Evolutionary conservation across 1,284 basidiomycete species (phyloP).

Genomic region (Acaromyces ingoldii): DNA sequence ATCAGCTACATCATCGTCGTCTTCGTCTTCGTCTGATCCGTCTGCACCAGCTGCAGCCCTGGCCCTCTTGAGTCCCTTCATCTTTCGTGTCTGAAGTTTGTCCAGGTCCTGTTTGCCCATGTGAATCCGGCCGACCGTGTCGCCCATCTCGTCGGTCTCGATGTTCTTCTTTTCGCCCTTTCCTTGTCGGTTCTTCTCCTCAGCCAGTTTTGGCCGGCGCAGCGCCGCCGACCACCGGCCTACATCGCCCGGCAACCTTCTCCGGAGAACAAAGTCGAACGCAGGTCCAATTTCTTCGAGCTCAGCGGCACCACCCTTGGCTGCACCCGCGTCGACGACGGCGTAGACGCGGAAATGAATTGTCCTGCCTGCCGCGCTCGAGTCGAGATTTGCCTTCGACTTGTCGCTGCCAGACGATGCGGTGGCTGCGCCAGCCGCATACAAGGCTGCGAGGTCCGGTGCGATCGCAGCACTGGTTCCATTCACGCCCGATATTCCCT

Average conservation of each 20-base stretch:
- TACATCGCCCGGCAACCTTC: slow-evolving; percentile 68
- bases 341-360: slow-evolving; percentile 88
- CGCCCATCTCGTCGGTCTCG: slow-evolving; percentile 97
- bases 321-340: slow-evolving; percentile 60
- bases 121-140: slow-evolving; percentile 84
- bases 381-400: slow-evolving; percentile 54
- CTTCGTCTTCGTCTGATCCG: neutral
- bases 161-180: slow-evolving; percentile 78
- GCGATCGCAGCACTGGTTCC: neutral
- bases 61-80: slow-evolving; percentile 74
- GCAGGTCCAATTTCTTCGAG: slow-evolving; percentile 86
- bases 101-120: slow-evolving; percentile 81
- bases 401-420: slow-evolving; percentile 21
- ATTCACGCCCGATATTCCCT: slow-evolving; percentile 11
- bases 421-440: slow-evolving; percentile 5
- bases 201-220: slow-evolving; percentile 78
- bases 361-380: slow-evolving; percentile 60
- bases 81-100: slow-evolving; percentile 81
- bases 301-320: slow-evolving; percentile 53
- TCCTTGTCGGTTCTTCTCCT: slow-evolving; percentile 60
- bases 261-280: slow-evolving; percentile 74
- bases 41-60: neutral
- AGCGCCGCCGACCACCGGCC: slow-evolving; percentile 77
- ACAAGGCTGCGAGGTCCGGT: slow-evolving; percentile 10
- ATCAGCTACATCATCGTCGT: slow-evolving; percentile 1